phyloP scores from a whole-genome alignment of 1,284 basidiomycete genomes.

The Irpex rosettiformis region DNA sequence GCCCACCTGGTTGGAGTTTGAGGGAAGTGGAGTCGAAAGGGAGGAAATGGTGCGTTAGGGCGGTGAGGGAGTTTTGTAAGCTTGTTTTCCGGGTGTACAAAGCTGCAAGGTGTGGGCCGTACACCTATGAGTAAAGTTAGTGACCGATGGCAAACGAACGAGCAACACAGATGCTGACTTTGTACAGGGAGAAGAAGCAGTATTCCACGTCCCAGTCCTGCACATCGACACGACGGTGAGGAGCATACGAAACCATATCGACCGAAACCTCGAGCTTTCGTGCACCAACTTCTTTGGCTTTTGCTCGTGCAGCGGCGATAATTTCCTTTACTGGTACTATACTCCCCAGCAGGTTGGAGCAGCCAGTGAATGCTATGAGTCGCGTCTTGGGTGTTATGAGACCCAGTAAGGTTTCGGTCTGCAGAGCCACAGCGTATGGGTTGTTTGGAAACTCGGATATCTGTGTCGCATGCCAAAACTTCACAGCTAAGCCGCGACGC shows the following conservation, averaged over 20 bases:
- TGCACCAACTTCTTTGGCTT: conserved; percentile 52
- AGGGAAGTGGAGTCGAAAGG: conserved; percentile 41
- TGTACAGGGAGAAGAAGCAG: conserved; percentile 72
- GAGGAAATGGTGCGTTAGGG: conserved; percentile 73
- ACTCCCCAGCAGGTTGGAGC: conserved; percentile 74
- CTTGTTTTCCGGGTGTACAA: conserved; percentile 54
- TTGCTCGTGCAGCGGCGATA: conserved; percentile 45
- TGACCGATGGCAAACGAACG: neutral
- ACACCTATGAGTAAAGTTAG: conserved; percentile 44
- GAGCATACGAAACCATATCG: conserved; percentile 80
- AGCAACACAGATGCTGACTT: conserved; percentile 40
- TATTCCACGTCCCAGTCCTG: conserved; percentile 76
- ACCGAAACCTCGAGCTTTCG: conserved; percentile 61
- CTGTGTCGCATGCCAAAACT: conserved; percentile 54
- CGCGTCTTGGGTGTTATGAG: conserved; percentile 65
- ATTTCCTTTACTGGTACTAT: conserved; percentile 60
- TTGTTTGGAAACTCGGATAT: conserved; percentile 44
- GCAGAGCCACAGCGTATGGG: conserved; percentile 60
- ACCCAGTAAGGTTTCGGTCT: conserved; percentile 55
- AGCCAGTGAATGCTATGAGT: conserved; percentile 71
- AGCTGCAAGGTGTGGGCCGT: conserved; percentile 69
- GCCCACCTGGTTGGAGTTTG: conserved; percentile 71
- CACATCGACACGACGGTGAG: conserved; percentile 68
- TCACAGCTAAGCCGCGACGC: conserved; percentile 51
- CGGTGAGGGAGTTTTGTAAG: conserved; percentile 45